These are phyloP conservation scores for Datura wrightii DNA, from an alignment of 257 asterid species.

Conservation along the genomic window DNA sequence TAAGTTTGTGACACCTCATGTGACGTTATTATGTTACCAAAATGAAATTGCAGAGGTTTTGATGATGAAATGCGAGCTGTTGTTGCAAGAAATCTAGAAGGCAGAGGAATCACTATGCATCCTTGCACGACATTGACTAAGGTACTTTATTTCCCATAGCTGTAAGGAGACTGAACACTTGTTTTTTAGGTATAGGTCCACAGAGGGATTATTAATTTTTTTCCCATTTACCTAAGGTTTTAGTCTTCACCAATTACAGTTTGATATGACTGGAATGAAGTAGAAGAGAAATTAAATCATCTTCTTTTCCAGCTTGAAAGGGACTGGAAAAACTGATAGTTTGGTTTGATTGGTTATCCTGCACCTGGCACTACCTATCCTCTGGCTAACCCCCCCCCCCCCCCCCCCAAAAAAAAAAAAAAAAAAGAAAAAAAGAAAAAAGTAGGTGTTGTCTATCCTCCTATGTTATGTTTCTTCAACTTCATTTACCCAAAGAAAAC, in stretches of 20 bases:
- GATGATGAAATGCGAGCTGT: conserved; percentile 94
- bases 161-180: not conserved
- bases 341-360: not conserved
- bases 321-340: not conserved
- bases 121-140: conserved; percentile 77
- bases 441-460: not conserved
- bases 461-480: not conserved
- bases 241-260: conserved; percentile 18
- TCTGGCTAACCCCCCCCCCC: too few relatives aligned
- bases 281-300: not conserved
- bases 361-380: not conserved
- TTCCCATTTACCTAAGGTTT: not conserved
- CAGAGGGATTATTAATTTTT: not conserved
- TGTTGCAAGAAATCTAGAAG: conserved; percentile 93
- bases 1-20: conserved; percentile 13
- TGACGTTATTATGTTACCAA: not conserved
- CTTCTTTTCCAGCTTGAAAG: not conserved
- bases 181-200: not conserved
- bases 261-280: not conserved
- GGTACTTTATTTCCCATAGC: conserved; percentile 50
- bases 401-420: not conserved
- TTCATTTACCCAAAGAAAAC: not conserved
- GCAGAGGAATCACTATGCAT: conserved; percentile 89
- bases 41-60: conserved; percentile 72
- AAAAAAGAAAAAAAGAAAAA: too few relatives aligned